Base-by-base conservation (phyloP, 352 stramenopile genomes). In the Globisporangium perplexum region DNA sequence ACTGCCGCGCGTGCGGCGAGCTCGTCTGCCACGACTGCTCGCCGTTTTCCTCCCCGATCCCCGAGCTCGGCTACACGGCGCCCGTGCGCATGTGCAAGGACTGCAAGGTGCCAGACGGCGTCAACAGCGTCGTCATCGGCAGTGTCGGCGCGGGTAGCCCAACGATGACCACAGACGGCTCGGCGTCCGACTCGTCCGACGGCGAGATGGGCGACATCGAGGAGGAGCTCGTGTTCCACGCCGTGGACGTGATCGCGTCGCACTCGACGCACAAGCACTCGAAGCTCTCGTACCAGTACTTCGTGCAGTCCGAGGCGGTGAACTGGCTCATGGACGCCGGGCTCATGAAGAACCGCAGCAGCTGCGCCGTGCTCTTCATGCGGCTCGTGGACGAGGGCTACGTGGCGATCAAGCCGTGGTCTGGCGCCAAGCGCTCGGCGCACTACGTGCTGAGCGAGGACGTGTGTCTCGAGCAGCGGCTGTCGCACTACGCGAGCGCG, bases 251-350 rank as follows among this genome's bases (percentile, higher is more conserved):
- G 47, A 70, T 93, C 58, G 74, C 71, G n/a, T 66, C 67, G 10
- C 68, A 86, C 38, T 87, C 83, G 47, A 74, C 55, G 14, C 57
- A 83, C 48, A 93, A 93, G 62, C 68, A 78, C 47, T 84, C 73
- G n/a, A 82, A 80, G 54, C 57, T 92, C 33, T 74, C 72, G 66
- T 92, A 90, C 70, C 72, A 88, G 56, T 90, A 90, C 65, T 93
- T 93, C 50, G 76, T 91, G 50, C 77, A 91, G 60, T 91, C 80
- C 15, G 83, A 93, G 49, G 80, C 83, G 17, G 78, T 93, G 55
- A 91, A 73, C 59, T 93, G 83, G 80, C 76, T 93, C 38, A 69
- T 83, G 50, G 83, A 93, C 51, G 74, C 71, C 30, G 69, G 69
- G 14, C 65, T 90, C 26, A 77, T 85, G 62, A 63, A 68, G 46